phyloP scores from a whole-genome alignment of 768 basidiomycete species.

The Trametes cubensis region DNA sequence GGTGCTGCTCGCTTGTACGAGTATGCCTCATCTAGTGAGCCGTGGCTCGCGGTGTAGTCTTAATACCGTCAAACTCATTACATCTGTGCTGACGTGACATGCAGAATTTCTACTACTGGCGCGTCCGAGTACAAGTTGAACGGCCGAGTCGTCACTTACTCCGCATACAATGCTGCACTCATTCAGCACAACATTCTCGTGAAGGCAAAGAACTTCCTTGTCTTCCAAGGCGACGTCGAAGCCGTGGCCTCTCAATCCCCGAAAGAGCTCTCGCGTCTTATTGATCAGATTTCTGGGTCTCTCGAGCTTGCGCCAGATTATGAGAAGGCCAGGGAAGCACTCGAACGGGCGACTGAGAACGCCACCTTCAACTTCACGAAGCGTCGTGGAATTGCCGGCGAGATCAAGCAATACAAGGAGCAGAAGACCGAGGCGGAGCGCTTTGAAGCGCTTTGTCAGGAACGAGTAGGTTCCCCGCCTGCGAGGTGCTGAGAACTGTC shows the following conservation, averaged over 20 bases:
- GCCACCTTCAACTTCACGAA: slow-evolving; percentile 95
- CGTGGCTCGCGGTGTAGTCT: no score
- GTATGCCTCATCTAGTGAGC: no score
- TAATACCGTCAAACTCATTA: no score
- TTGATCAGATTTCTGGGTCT: slow-evolving; percentile 96
- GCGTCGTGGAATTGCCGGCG: slow-evolving; percentile 88
- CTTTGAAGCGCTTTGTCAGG: slow-evolving; percentile 76
- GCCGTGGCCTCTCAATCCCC: slow-evolving; percentile 95
- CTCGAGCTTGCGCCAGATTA: slow-evolving; percentile 88
- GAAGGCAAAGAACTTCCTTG: slow-evolving; percentile 98
- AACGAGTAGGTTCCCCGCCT: slow-evolving; percentile 55
- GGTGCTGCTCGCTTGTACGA: no score
- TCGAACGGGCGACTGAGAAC: slow-evolving; percentile 90
- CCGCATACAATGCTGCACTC: slow-evolving; percentile 86
- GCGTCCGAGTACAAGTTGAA: slow-evolving; percentile 92
- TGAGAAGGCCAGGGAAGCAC: slow-evolving; percentile 83
- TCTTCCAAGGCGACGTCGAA: slow-evolving; percentile 99
- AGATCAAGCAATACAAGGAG: slow-evolving; percentile 97
- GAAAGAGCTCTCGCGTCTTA: slow-evolving; percentile 83
- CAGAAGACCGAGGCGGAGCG: slow-evolving; percentile 92
- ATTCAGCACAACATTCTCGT: slow-evolving; percentile 92
- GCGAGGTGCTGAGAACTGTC: not conserved
- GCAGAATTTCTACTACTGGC: slow-evolving; percentile 84
- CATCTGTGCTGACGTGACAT: no score
- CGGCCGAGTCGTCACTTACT: slow-evolving; percentile 76